Evolutionary conservation across 2,329 filamentous ascomycete species (phyloP), one percentile per base, ranked within the genome.

Genomic region (Septoria linicola): DNA sequence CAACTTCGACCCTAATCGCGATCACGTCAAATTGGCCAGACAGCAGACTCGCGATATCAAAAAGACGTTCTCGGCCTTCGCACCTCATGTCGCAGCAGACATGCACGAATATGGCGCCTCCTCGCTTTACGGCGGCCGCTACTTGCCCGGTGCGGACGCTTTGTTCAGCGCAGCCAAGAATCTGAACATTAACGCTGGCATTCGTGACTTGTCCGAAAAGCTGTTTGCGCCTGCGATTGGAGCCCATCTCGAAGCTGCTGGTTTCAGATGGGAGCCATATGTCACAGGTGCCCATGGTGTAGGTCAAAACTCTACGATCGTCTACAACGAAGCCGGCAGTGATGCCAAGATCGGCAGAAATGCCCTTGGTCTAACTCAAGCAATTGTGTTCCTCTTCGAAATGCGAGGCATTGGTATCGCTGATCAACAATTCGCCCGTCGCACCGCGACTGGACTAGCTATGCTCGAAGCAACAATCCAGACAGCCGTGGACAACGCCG

Each of bases 331-430:
- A 55, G 68, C 68, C 2, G 67, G 64, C 3, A 69, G 63, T 3
- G 66, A 69, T 41, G 66, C 66, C 3, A 70, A 68, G 40, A 70
- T 69, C 31, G 68, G 68, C 1, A 63, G 68, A 16, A 70, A 71
- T 32, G 64, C 64, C 11, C 68, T 70, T 63, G 69, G 67, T 2
- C 55, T 70, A 6, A 66, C 64, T 1, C 69, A 71, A 46, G 63
- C 61, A 11, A 51, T 70, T 1, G 66, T 65, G 0, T 69, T 70
- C 40, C 61, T 71, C 4, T 67, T 65, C 41, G 68, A 71, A 49
- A 65, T 63, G 5, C 59, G 69, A 4, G 69, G 69, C 2, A 69
- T 71, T 16, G 64, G 65, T 0, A 62, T 71, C 19, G 68, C 69
- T 3, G 58, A 63, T 47, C 67, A 70, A 47, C 56, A 64, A 5